Evolutionary conservation across 2,329 filamentous ascomycete genomes (phyloP).

Genomic region (Fusarium luffae): DNA sequence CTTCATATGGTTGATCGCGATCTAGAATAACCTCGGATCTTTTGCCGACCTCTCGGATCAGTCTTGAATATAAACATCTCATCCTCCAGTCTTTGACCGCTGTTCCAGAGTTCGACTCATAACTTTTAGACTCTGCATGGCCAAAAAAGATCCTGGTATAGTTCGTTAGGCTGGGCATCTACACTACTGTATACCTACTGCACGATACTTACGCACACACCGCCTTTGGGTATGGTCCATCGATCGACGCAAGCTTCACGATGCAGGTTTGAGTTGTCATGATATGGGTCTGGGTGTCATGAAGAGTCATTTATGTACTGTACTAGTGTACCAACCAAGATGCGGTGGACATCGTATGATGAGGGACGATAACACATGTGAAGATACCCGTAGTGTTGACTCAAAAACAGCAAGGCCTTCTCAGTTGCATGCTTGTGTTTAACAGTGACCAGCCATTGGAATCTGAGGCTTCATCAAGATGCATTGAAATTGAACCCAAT

Average conservation of each 20-base stretch:
- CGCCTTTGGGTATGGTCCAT: constrained; percentile 21
- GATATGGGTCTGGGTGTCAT: constrained; percentile 20
- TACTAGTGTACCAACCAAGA: neutral
- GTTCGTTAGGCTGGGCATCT: constrained; percentile 17
- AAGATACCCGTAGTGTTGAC: neutral
- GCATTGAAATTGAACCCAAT: neutral
- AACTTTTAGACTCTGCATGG: constrained; percentile 4
- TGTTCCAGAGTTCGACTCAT: constrained; percentile 23
- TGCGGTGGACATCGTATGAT: constrained; percentile 21
- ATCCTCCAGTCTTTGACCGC: constrained; percentile 21
- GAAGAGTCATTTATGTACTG: constrained; percentile 12
- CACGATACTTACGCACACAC: constrained; percentile 24
- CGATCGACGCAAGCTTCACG: constrained; percentile 27
- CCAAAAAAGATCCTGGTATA: constrained; percentile 26
- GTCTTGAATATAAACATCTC: neutral
- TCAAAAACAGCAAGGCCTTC: neutral
- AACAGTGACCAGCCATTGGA: neutral
- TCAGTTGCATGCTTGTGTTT: neutral
- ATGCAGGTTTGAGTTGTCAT: constrained; percentile 27
- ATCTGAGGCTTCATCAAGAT: neutral
- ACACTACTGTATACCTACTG: neutral
- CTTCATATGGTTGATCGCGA: neutral
- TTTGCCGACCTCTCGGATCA: neutral
- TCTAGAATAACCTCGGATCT: neutral
- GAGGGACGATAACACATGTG: neutral